phyloP scores from a whole-genome alignment of 495 filamentous ascomycete species.

The Penicillium cosmopolitanum region DNA sequence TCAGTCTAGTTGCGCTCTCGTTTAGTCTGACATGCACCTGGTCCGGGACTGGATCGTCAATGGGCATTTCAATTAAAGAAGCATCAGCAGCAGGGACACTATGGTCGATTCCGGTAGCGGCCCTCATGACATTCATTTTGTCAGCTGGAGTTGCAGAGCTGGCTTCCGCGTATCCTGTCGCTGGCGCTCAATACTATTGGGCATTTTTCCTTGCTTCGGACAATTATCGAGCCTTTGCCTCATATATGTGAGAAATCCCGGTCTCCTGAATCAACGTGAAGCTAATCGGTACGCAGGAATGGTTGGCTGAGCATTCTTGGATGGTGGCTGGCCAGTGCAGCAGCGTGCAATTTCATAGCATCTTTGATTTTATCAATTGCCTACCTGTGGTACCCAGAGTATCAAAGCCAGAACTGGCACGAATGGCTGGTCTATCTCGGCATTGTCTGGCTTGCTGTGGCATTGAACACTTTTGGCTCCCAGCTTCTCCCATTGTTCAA shows the following conservation, averaged over 20 bases:
- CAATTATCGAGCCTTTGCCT: slow-evolving; percentile 13
- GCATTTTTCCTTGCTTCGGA: slow-evolving; percentile 8
- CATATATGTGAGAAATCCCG: slow-evolving; percentile 7
- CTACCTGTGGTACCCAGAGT: slow-evolving; percentile 14
- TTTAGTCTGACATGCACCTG: slow-evolving; percentile 19
- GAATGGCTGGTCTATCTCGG: slow-evolving; percentile 16
- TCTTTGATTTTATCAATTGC: slow-evolving; percentile 13
- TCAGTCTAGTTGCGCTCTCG: slow-evolving; percentile 7
- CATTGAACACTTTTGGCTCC: slow-evolving; percentile 12
- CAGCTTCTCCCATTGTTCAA: slow-evolving; percentile 17
- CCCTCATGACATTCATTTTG: slow-evolving; percentile 12
- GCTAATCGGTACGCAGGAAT: slow-evolving; percentile 6
- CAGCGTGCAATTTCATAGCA: slow-evolving; percentile 15
- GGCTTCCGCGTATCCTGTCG: slow-evolving; percentile 18
- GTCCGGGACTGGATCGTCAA: slow-evolving; percentile 15
- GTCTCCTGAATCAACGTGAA: no score
- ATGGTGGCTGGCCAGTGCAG: slow-evolving; percentile 14
- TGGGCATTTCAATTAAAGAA: slow-evolving; percentile 11
- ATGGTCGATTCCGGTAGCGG: slow-evolving; percentile 14
- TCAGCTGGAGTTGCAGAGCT: slow-evolving; percentile 15
- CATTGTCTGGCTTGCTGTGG: slow-evolving; percentile 9
- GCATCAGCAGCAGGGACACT: slow-evolving; percentile 11
- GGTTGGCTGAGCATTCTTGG: slow-evolving; percentile 17
- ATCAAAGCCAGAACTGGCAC: slow-evolving; percentile 13
- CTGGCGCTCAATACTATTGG: slow-evolving; percentile 21